Evolutionary conservation across 2,329 filamentous ascomycete genomes (phyloP).

Genomic region (Tolypocladium album): DNA sequence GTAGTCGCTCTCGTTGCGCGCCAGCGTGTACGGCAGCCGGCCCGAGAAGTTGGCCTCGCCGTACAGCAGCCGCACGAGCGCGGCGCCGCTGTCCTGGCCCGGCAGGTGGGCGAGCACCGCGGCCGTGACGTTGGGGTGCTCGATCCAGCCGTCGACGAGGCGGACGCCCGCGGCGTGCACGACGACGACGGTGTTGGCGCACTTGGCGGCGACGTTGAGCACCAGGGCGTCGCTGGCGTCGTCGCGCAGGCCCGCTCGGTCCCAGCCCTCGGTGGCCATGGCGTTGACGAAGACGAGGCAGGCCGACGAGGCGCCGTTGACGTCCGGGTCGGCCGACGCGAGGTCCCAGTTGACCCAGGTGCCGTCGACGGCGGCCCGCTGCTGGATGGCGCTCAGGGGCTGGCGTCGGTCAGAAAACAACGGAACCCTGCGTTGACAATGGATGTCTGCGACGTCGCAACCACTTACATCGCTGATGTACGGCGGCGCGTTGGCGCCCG

Average conservation of each 20-base stretch:
- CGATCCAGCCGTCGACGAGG: slow-evolving; percentile 52
- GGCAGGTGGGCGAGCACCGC: slow-evolving; percentile 53
- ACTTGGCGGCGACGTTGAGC: slow-evolving; percentile 45
- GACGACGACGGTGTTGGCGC: slow-evolving; percentile 51
- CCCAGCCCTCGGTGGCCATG: slow-evolving; percentile 69
- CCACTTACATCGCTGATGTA: slow-evolving; percentile 35
- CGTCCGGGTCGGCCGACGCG: slow-evolving; percentile 17
- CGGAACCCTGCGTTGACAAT: not conserved
- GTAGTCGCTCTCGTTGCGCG: slow-evolving; percentile 42
- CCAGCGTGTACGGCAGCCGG: slow-evolving; percentile 52
- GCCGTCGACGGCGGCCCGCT: slow-evolving; percentile 39
- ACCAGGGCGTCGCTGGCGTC: slow-evolving; percentile 53
- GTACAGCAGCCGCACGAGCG: slow-evolving; percentile 46
- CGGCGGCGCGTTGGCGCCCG: slow-evolving; percentile 36
- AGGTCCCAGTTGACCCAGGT: slow-evolving; percentile 43
- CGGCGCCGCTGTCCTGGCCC: slow-evolving; percentile 52
- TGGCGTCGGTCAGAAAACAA: slow-evolving; percentile 12
- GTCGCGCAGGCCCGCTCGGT: slow-evolving; percentile 56
- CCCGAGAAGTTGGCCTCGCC: slow-evolving; percentile 43
- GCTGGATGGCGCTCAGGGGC: slow-evolving; percentile 47
- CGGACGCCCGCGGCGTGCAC: slow-evolving; percentile 54
- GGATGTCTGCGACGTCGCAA: no score
- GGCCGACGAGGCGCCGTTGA: slow-evolving; percentile 38
- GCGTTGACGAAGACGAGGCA: slow-evolving; percentile 76
- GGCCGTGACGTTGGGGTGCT: slow-evolving; percentile 54